phyloP scores from a whole-genome alignment of 371 early-diverging fungal species.

The Apophysomyces sp. region DNA sequence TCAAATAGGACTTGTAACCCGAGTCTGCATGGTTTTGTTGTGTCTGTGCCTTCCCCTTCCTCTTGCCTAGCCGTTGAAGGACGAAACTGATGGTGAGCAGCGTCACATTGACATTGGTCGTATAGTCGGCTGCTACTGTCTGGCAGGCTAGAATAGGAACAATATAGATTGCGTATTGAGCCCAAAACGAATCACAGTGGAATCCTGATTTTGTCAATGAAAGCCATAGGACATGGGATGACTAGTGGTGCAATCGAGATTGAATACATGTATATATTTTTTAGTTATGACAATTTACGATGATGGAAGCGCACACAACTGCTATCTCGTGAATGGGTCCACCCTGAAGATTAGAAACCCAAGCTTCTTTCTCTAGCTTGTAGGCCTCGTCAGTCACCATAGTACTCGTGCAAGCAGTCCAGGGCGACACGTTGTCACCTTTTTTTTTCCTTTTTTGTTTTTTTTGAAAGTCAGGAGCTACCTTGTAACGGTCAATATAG shows the following conservation, averaged over 20 bases:
- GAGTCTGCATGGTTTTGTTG: background rate
- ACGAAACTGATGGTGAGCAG: constrained; percentile 12
- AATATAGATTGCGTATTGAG: constrained; percentile 34
- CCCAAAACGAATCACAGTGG: constrained; percentile 10
- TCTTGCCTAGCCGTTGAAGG: background rate
- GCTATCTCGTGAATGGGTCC: constrained; percentile 65
- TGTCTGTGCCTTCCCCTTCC: background rate
- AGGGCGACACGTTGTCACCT: too few relatives aligned
- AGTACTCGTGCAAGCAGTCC: background rate
- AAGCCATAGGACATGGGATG: constrained; percentile 29
- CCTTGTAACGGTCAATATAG: too few relatives aligned
- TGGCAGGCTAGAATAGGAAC: constrained; percentile 25
- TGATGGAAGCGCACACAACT: constrained; percentile 49
- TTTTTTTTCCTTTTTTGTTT: background rate
- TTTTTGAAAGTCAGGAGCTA: constrained; percentile 5
- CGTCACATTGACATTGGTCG: constrained; percentile 22
- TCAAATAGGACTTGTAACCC: constrained; percentile 49
- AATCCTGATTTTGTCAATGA: constrained; percentile 12
- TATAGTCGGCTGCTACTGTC: constrained; percentile 37
- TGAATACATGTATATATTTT: constrained; percentile 6
- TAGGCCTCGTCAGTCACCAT: constrained; percentile 43
- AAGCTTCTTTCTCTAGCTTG: constrained; percentile 66
- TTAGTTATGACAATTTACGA: constrained; percentile 33
- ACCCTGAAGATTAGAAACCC: constrained; percentile 71
- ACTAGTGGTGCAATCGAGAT: constrained; percentile 19